Evolutionary conservation across 805 yeast genomes (phyloP), one percentile per base, ranked within the genome.

Genomic region (Hanseniaspora thailandica): DNA sequence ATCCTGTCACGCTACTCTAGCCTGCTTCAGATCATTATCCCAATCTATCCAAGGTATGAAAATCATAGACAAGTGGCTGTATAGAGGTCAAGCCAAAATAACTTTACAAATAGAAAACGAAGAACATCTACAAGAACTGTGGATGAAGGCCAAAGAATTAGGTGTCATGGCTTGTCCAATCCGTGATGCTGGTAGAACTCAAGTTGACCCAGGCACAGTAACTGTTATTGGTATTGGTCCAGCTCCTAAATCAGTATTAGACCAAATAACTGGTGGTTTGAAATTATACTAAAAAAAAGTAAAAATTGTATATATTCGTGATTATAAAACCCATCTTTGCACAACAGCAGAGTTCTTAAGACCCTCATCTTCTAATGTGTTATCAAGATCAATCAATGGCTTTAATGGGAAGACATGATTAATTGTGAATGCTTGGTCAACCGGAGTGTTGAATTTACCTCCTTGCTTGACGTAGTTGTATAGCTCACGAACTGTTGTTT

Each of bases 141-240:
- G 79, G 66, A 90, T 94, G 3, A 78, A 76, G 61, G 97, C 97
- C 1, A 76, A 85, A 35, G 78, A 87, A 2, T 62, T 85, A 53
- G 89, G 89, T 6, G 76, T 93, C 17, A 84, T 87, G 61, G 78
- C 90, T 2, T 77, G 81, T 58, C 76, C 86, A 5, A 87, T 93
- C 36, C 94, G 84, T 60, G 99, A 93, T 69, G 98, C 98, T 25
- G 98, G 98, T 3, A 76, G 97, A 61, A 90, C 98, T 0, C 97
- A 93, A 66, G 80, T 93, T 48, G 95, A 86, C n/a, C 84, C 96
- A 5, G 97, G 97, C 0, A 82, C 93, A 55, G 94, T 95, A 2
- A 93, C 98, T 0, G 97, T 93, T 1, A 69, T 93, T n/a, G 98
- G 97, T 1, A 65, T 93, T 26, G 99, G 99, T 0, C 99, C 99